Evolutionary conservation across 768 basidiomycete species (phyloP), one percentile per base, ranked within the genome.

Genomic region (Lactarius trivialis): DNA sequence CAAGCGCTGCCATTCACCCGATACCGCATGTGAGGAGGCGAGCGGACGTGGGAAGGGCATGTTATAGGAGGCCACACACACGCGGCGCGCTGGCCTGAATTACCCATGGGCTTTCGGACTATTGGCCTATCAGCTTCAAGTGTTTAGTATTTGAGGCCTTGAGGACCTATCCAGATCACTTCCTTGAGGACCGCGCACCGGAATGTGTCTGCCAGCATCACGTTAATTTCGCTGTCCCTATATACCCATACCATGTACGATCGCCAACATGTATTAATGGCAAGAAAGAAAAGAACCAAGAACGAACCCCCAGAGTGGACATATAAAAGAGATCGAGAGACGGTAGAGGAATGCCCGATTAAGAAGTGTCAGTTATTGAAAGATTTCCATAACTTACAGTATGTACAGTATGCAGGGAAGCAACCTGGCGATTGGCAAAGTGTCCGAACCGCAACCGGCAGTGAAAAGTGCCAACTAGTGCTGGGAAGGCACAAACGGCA

Each of bases 241-340:
- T 39, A 63, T 21, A 14, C n/a, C n/a, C n/a, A 51, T 51, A 26
- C 48, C 36, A 11, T 15, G 53, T 50, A 59, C 5, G 21, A 43
- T 50, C 33, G 2, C 32, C 51, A 34, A 53, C 19, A 26, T 28
- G 26, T 52, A 58, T 17, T 43, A 55, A 28, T 15, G 24, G 14
- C 19, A 21, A 49, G 12, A 24, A n/a, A 54, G 45, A 49, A 48
- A 30, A 49, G 4, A 52, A 32, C 30, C 43, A 55, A 60, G 39
- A 33, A 49, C 34, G 45, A 39, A 49, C 36, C 7, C 21, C 19
- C 19, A 34, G 28, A 43, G 51, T 36, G 15, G 54, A 55, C 57
- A 64, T 59, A 60, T 58, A 65, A 43, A 60, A 61, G 65, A 43
- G 43, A 58, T 58, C 32, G 52, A 32, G 43, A 65, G 37, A 65